phyloP scores from a whole-genome alignment of 306 rosid genomes.

The Acacia crassicarpa region DNA sequence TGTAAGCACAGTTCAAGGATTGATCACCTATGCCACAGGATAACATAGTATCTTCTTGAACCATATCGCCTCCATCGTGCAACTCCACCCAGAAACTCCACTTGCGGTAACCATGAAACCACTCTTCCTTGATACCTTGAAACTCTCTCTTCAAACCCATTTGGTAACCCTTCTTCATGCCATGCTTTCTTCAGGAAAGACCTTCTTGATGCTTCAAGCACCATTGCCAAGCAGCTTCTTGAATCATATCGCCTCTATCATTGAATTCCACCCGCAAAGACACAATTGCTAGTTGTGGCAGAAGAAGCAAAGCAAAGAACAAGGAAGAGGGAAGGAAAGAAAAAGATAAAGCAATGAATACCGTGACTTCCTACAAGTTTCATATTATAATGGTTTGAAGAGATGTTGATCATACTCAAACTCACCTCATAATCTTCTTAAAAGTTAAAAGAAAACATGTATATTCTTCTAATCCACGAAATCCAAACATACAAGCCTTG shows the following conservation, averaged over 20 bases:
- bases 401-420: not conserved
- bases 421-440: not conserved
- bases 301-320: not conserved
- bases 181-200: conserved; percentile 62
- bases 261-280: not conserved
- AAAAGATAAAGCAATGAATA: not conserved
- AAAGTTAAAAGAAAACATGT: not conserved
- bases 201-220: conserved; percentile 53
- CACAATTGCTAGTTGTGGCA: not conserved
- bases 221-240: conserved; percentile 48
- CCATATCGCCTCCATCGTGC: conserved; percentile 80
- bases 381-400: not conserved
- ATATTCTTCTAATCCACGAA: not conserved
- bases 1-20: conserved; percentile 63
- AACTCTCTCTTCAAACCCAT: conserved; percentile 45
- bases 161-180: conserved; percentile 55
- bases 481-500: not conserved
- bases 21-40: conserved; percentile 89
- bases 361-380: not conserved
- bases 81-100: conserved; percentile 83
- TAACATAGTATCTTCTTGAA: conserved; percentile 65
- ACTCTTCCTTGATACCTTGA: conserved; percentile 35
- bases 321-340: not conserved
- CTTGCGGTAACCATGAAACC: conserved; percentile 88
- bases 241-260: too few species aligned